Base-by-base conservation (phyloP, 768 basidiomycete genomes). In the Suillus ampliporus region DNA sequence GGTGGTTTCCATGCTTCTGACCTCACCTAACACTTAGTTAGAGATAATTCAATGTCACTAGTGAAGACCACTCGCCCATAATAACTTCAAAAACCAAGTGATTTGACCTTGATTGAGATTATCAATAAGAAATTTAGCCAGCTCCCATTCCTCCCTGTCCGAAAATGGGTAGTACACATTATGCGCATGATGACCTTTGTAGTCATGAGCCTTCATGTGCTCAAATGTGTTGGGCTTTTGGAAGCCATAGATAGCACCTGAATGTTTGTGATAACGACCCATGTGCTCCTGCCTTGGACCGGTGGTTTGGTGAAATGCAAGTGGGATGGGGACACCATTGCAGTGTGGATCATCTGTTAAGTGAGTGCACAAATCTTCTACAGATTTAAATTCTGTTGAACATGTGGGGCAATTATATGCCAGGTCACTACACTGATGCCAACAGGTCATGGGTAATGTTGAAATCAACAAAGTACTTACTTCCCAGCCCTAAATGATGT, bases 91-190 rank as follows among this genome's bases (percentile, higher is more conserved):
- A 35, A 78, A 75, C 14, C 71, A 53, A 26, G 70, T 60, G 1
- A 76, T 70, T n/a, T 67, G 64, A 1, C 66, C 62, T 67, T 63
- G 37, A 8, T 31, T 60, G 4, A 63, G 34, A 71, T 72, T 46
- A 67, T 74, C 47, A 43, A 15, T 57, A 34, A 41, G 68, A 63
- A 75, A 78, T 8, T 65, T 69, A 1, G 68, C 75, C 1, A 78
- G 40, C 61, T 77, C 71, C 76, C 77, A 79, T 61, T 80, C 76
- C 0, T 58, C 64, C 10, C 67, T 58, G 6, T 71, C 69, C 10
- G 64, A 54, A 60, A 78, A 80, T 38, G 77, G 79, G 52, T 76
- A 78, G 54, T 71, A 77, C 1, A 69, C 44, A 57, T 73, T 74
- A 1, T 64, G 28, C 14, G 35, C 47, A 17, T 68, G 61, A n/a